Evolutionary conservation across 202 grass and related monocot species (phyloP).

Genomic region (Digitaria exilis): DNA sequence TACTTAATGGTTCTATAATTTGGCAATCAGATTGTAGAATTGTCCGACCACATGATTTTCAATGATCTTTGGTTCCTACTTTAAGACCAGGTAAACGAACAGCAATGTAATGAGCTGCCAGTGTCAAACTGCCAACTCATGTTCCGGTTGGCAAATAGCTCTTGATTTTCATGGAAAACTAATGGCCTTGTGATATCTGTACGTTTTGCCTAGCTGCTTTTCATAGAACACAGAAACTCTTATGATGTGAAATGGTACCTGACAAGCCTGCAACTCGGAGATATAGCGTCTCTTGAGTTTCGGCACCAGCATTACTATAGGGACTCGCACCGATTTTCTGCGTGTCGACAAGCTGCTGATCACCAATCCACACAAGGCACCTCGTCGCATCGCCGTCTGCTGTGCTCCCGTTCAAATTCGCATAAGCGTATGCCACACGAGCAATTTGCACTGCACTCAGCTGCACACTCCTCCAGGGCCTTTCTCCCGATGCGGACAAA

Average conservation of each 20-base stretch:
- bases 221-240: neutral
- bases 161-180: too few species aligned
- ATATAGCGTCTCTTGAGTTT: slow-evolving; percentile 8
- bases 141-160: too few species aligned
- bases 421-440: neutral
- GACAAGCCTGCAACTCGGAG: neutral
- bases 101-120: too few species aligned
- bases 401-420: neutral
- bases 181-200: too few species aligned
- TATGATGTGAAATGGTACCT: neutral
- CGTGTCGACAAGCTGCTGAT: neutral
- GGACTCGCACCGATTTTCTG: neutral
- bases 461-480: neutral
- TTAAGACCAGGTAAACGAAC: too few species aligned
- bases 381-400: neutral
- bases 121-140: too few species aligned
- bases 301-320: neutral
- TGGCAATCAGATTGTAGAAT: neutral
- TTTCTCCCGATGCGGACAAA: slow-evolving; percentile 6
- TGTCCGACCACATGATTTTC: neutral
- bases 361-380: slow-evolving; percentile 44
- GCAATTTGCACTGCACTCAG: neutral
- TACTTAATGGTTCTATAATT: neutral
- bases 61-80: too few species aligned
- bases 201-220: too few species aligned